Evolutionary conservation across 257 asterid species (phyloP).

Genomic region (Verbascum thapsus): DNA sequence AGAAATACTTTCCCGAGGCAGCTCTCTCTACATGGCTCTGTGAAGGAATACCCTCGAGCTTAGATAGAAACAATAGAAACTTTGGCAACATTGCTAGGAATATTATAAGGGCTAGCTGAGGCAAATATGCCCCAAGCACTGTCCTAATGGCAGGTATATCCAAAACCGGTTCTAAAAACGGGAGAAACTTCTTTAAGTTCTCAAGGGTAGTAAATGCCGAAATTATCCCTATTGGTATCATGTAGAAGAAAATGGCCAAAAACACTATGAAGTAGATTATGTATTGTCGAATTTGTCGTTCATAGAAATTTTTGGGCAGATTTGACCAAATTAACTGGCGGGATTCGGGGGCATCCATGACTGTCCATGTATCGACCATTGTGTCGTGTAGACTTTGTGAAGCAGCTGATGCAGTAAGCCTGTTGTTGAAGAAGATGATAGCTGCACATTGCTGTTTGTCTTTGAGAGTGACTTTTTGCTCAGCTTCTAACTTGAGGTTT

Average conservation of each 20-base stretch:
- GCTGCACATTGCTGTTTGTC: slow-evolving; percentile 80
- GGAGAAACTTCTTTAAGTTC: slow-evolving; percentile 72
- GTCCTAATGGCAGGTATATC: slow-evolving; percentile 48
- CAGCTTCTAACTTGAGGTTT: slow-evolving; percentile 61
- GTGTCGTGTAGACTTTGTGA: slow-evolving; percentile 77
- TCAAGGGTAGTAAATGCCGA: slow-evolving; percentile 87
- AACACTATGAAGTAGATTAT: slow-evolving; percentile 62
- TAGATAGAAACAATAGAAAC: slow-evolving; percentile 75
- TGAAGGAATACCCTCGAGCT: slow-evolving; percentile 85
- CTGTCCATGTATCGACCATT: slow-evolving; percentile 79
- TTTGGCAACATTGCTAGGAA: slow-evolving; percentile 82
- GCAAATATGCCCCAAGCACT: slow-evolving; percentile 78
- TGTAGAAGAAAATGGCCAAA: slow-evolving; percentile 84
- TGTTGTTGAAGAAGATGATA: slow-evolving; percentile 68
- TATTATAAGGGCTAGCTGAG: slow-evolving; percentile 84
- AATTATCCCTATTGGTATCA: slow-evolving; percentile 81
- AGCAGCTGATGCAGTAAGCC: slow-evolving; percentile 85
- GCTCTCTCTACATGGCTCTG: slow-evolving; percentile 79
- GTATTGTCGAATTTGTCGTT: slow-evolving; percentile 60
- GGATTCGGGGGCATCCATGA: slow-evolving; percentile 76
- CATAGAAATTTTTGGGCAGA: slow-evolving; percentile 58
- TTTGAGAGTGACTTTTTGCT: slow-evolving; percentile 69
- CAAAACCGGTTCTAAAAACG: slow-evolving; percentile 65
- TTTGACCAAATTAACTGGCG: slow-evolving; percentile 73
- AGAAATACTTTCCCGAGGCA: slow-evolving; percentile 88